A percentile compares a stretch with the other conserved stretches of the same genome.
Evolutionary conservation across 179 eudicot genomes (phyloP).

Genomic region (Amaranthus tricolor): DNA sequence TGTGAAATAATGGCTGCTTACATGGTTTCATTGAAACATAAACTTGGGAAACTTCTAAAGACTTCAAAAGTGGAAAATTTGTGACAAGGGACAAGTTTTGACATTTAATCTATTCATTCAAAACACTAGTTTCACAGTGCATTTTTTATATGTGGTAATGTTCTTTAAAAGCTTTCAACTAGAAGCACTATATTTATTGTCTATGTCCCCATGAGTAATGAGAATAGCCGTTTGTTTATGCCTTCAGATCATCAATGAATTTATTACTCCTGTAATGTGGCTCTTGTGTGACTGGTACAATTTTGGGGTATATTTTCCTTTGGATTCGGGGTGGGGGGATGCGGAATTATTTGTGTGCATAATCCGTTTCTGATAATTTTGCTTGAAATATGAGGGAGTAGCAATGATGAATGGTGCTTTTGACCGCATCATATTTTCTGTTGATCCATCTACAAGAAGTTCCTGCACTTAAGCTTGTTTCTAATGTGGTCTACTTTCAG

Average conservation of each 20-base stretch:
- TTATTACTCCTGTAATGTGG: not conserved
- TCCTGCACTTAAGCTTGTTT: no score
- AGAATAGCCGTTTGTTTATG: not conserved
- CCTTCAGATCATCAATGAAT: not conserved
- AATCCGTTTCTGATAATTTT: not conserved
- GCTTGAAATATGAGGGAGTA: not conserved
- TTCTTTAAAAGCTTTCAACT: not conserved
- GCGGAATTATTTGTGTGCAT: not conserved
- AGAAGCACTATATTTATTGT: not conserved
- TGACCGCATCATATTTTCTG: no score
- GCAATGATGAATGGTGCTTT: not conserved
- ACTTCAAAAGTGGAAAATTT: not conserved
- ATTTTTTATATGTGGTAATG: not conserved
- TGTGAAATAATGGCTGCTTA: no score
- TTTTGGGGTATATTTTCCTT: not conserved
- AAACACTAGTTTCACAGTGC: not conserved
- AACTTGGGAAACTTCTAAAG: not conserved
- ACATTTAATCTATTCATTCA: not conserved
- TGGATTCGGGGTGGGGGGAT: not conserved
- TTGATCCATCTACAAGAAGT: no score
- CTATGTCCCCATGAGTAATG: not conserved
- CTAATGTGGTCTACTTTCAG: conserved; percentile 28
- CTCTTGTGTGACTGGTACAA: not conserved
- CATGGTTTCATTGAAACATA: not conserved
- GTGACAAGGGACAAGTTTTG: not conserved